Evolutionary conservation across 371 early-diverging fungal genomes (phyloP), one percentile per base, ranked within the genome.

Genomic region (Lichtheimia hyalospora): DNA sequence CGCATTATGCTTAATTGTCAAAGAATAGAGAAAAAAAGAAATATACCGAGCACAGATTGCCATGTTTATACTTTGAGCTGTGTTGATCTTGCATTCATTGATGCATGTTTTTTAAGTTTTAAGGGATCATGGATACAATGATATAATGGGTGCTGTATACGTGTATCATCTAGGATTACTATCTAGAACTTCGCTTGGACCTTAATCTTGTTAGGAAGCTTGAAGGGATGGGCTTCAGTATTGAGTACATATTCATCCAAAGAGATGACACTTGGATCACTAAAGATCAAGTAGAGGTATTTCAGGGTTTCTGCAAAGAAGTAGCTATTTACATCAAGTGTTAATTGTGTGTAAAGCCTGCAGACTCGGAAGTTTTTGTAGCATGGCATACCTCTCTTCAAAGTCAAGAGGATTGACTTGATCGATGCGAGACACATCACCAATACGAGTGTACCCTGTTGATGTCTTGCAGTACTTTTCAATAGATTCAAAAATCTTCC

Each of bases 291-390:
- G 69, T 93, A 96, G 20, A 95, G 77, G 62, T 96, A 97, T 71
- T 97, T 97, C 54, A 96, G 77, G 0, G 96, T 96, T 64, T 97
- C 96, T 0, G 90, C 92, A 61, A 94, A 67, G 70, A 96, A 94
- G 67, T 92, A 94, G 23, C 89, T 90, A 64, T 0, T 27, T 3
- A 44, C 0, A 49, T 44, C 5, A 4, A 18, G 44, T 5, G 46
- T 18, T 12, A 14, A 7, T 16, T 7, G 12, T 18, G 21, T 46
- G 12, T 16, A 1, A 44, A 46, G 15, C 34, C 34, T 8, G 10
- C 10, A 34, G 2, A 34, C 10, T 46, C 46, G 46, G 18, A 46
- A 46, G 21, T n/a, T n/a, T 46, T 46, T 51, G 21, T 34, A 21
- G 28, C 48, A 23, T 54, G 44, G 49, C 25, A 60, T 69, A 84